Percentiles rank a stretch among this genome's conserved stretches.
phyloP scores from a whole-genome alignment of 192 early-diverging fungal genomes.

The Piromyces sp. region DNA sequence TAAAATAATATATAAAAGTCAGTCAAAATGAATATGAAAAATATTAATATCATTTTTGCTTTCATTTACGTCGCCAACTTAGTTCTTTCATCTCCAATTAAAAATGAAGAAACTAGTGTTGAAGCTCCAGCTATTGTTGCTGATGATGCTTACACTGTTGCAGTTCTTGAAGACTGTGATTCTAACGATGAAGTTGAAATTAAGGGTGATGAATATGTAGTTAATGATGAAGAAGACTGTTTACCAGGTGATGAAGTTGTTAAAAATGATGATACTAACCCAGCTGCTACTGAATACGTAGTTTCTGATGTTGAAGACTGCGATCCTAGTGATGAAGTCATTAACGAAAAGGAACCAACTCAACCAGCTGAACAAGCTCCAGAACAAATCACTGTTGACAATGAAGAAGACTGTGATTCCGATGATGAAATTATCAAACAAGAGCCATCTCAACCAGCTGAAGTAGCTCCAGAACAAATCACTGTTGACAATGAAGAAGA shows the following conservation, averaged over 20 bases:
- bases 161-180: not conserved
- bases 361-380: not conserved
- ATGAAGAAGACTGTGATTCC: too few species aligned
- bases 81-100: not conserved
- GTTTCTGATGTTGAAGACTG: too few species aligned
- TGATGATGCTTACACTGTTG: not conserved
- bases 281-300: not conserved
- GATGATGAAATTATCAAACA: too few species aligned
- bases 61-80: not conserved
- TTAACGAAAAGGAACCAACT: too few species aligned
- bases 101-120: not conserved
- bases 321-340: too few species aligned
- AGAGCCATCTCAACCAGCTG: not conserved
- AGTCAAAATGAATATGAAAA: not conserved
- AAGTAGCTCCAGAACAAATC: not conserved
- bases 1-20: not conserved
- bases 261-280: not conserved
- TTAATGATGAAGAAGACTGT: not conserved
- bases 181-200: not conserved
- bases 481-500: too few species aligned
- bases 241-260: not conserved
- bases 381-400: too few species aligned
- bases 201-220: not conserved
- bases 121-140: not conserved
- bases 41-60: not conserved